Percentiles rank a stretch among this genome's conserved stretches.
phyloP scores from a whole-genome alignment of 2,329 filamentous ascomycete species.

The Cryoendolithus antarcticus region DNA sequence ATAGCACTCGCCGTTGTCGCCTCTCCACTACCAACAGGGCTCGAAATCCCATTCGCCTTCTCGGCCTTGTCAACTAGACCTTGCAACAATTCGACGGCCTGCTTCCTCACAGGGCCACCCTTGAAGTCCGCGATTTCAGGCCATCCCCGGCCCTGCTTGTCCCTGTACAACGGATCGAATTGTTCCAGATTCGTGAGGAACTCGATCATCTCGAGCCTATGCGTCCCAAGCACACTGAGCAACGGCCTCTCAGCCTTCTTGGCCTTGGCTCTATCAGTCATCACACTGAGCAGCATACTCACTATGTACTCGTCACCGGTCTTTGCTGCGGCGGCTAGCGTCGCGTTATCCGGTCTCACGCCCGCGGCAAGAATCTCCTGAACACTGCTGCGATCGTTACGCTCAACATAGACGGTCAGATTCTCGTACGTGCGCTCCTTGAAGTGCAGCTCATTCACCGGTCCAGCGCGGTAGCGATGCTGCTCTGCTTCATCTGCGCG shows the following conservation, averaged over 20 bases:
- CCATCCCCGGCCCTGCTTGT: slow-evolving; percentile 67
- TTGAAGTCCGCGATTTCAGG: slow-evolving; percentile 74
- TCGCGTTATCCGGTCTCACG: slow-evolving; percentile 55
- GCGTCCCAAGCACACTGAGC: slow-evolving; percentile 81
- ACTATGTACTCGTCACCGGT: slow-evolving; percentile 84
- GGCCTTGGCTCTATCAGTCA: slow-evolving; percentile 45
- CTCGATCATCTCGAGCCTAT: slow-evolving; percentile 72
- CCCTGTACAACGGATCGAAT: slow-evolving; percentile 69
- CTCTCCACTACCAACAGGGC: slow-evolving; percentile 10
- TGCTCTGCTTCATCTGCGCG: slow-evolving; percentile 39
- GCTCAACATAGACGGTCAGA: slow-evolving; percentile 34
- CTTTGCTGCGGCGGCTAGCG: slow-evolving; percentile 80
- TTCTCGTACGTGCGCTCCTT: slow-evolving; percentile 39
- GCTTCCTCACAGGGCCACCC: slow-evolving; percentile 77
- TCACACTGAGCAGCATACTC: slow-evolving; percentile 50
- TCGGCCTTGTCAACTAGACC: slow-evolving; percentile 48
- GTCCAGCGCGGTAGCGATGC: slow-evolving; percentile 25
- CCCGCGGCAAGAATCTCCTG: slow-evolving; percentile 34
- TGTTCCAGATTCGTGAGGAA: slow-evolving; percentile 28
- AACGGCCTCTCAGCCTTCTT: slow-evolving; percentile 80
- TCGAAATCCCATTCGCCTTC: slow-evolving; percentile 18
- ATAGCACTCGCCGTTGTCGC: too few species aligned
- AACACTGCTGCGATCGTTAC: slow-evolving; percentile 37
- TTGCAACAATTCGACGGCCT: slow-evolving; percentile 72
- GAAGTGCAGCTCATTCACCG: slow-evolving; percentile 32